Evolutionary conservation across 345 rosid genomes (phyloP).

Genomic region (Eucalyptus urophylla): DNA sequence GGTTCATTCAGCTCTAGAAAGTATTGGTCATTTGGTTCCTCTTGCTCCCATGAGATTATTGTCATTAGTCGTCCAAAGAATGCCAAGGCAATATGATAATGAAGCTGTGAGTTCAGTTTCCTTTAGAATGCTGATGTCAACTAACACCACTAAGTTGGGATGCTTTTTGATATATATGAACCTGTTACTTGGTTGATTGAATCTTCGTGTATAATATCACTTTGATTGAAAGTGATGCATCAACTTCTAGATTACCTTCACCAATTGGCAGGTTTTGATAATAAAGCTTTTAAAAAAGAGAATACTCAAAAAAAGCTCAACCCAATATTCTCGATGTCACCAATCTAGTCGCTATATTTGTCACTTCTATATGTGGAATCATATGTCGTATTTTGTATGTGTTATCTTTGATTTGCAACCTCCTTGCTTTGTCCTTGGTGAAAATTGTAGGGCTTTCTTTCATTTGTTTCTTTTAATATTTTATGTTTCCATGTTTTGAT

Average conservation of each 20-base stretch:
- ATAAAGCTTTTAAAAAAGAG: neutral
- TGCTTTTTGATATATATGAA: neutral
- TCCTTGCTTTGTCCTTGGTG: neutral
- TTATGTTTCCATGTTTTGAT: neutral
- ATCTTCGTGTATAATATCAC: neutral
- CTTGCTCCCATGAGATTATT: slow-evolving; percentile 55
- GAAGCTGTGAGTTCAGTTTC: neutral
- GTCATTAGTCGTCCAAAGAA: slow-evolving; percentile 32
- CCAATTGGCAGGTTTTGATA: neutral
- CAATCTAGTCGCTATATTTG: neutral
- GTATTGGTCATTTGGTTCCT: slow-evolving; percentile 56
- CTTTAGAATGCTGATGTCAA: neutral
- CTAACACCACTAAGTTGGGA: neutral
- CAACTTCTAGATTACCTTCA: neutral
- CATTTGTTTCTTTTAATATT: neutral
- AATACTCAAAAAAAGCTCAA: neutral
- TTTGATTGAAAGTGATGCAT: neutral
- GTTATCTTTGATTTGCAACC: neutral
- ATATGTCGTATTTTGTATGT: neutral
- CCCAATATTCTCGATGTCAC: neutral
- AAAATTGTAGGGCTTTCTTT: neutral
- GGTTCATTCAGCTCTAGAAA: slow-evolving; percentile 56
- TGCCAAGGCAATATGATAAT: slow-evolving; percentile 43
- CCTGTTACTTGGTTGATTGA: neutral
- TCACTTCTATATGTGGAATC: neutral